phyloP scores from a whole-genome alignment of 192 early-diverging fungal genomes.

The Mortierella hygrophila region DNA sequence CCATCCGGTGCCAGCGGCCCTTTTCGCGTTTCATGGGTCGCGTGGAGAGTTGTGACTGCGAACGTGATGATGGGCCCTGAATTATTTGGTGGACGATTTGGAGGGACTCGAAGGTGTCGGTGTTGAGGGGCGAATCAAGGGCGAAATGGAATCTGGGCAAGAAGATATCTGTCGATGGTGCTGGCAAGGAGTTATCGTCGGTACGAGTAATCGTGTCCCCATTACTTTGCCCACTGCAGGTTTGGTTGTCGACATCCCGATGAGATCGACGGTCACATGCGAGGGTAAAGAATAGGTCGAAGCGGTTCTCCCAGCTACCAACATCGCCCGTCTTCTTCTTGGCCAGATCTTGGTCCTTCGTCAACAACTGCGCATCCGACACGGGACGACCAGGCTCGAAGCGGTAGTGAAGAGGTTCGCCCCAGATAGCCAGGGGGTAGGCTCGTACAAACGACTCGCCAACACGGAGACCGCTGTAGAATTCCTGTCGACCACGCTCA shows the following conservation, averaged over 20 bases:
- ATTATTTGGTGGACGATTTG: constrained; percentile 26
- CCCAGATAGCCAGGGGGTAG: constrained; percentile 44
- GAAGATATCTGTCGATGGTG: constrained; percentile 41
- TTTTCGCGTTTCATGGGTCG: constrained; percentile 10
- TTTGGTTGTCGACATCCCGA: not conserved
- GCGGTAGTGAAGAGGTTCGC: constrained; percentile 34
- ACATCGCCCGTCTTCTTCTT: constrained; percentile 37
- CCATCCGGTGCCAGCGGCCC: constrained; percentile 44
- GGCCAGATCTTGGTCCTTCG: not conserved
- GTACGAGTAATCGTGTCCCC: not conserved
- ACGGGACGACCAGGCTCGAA: constrained; percentile 49
- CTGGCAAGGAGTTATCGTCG: not conserved
- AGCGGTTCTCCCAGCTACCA: constrained; percentile 39
- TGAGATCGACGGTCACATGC: constrained; percentile 17
- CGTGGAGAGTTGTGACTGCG: not conserved
- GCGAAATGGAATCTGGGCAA: constrained; percentile 48
- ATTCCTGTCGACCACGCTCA: constrained; percentile 37
- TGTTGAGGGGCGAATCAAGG: constrained; percentile 28
- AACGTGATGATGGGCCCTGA: not conserved
- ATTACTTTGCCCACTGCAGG: not conserved
- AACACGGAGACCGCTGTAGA: constrained; percentile 38
- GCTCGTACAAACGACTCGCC: constrained; percentile 44
- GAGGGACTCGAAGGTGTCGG: constrained; percentile 41
- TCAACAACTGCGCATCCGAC: constrained; percentile 11
- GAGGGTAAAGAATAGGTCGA: constrained; percentile 17